Conservation (phyloP, 2,329 filamentous ascomycete genomes). For the Colletotrichum sp. region DNA sequence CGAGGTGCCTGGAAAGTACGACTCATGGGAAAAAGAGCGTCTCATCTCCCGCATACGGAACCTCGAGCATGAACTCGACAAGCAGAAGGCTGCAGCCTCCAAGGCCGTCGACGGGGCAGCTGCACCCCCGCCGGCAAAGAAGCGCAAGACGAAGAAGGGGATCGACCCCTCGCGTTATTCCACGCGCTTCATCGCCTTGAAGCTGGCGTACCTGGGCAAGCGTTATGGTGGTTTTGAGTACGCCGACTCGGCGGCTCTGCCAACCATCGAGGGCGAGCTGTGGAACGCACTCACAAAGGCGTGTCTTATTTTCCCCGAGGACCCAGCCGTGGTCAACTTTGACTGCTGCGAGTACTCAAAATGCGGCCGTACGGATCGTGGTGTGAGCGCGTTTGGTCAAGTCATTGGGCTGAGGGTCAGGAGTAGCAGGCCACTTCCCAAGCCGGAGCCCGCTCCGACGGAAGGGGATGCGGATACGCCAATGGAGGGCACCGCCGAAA, state of each 20-base stretch:
- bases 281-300: conserved; percentile 90
- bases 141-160: conserved; percentile 43
- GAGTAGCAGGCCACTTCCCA: conserved; percentile 72
- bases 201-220: conserved; percentile 91
- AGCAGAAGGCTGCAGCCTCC: conserved; percentile 40
- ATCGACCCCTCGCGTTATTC: conserved; percentile 84
- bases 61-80: conserved; percentile 70
- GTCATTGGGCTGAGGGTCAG: conserved; percentile 85
- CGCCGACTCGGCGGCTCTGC: conserved; percentile 72
- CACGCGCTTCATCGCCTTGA: conserved; percentile 86
- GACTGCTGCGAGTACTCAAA: conserved; percentile 91
- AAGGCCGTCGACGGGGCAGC: neutral
- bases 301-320: conserved; percentile 77
- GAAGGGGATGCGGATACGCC: conserved; percentile 23
- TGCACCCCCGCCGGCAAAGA: conserved; percentile 27
- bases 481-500: conserved; percentile 56
- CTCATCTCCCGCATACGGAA: conserved; percentile 72
- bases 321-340: conserved; percentile 73
- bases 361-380: conserved; percentile 89
- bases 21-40: conserved; percentile 70
- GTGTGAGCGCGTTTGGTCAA: conserved; percentile 96
- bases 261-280: conserved; percentile 90
- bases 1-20: conserved; percentile 53
- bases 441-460: conserved; percentile 16
- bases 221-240: conserved; percentile 94